A percentile compares a stretch with the other conserved stretches of the same genome.
These are phyloP conservation scores for Phytophthora capsici DNA, from an alignment of 352 stramenopile species.

Conservation along the genomic window DNA sequence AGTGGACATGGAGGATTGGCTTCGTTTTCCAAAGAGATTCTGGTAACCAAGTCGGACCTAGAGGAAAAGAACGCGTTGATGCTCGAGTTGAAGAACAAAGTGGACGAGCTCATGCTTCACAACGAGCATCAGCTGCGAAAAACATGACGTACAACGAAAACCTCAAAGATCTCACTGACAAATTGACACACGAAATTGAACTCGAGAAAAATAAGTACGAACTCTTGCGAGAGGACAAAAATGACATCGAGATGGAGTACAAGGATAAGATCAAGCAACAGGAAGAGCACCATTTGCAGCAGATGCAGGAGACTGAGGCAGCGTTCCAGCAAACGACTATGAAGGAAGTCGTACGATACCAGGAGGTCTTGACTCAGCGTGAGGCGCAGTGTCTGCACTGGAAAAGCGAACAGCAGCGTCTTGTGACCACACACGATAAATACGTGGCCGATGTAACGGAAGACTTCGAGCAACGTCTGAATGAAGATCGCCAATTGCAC, in stretches of 20 bases:
- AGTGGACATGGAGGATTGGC: slow-evolving; percentile 25
- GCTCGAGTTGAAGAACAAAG: slow-evolving; percentile 94
- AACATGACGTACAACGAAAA: slow-evolving; percentile 96
- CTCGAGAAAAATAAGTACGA: slow-evolving; percentile 93
- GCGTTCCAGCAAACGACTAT: slow-evolving; percentile 94
- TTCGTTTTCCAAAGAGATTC: slow-evolving; percentile 76
- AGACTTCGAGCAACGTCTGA: slow-evolving; percentile 92
- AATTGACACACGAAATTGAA: slow-evolving; percentile 94
- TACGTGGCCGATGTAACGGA: slow-evolving; percentile 92
- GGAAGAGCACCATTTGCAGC: slow-evolving; percentile 91
- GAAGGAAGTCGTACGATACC: slow-evolving; percentile 92
- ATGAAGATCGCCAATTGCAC: slow-evolving; percentile 80
- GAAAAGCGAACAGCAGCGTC: slow-evolving; percentile 68
- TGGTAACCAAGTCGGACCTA: slow-evolving; percentile 92
- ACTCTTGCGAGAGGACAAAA: slow-evolving; percentile 91
- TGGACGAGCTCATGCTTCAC: slow-evolving; percentile 94
- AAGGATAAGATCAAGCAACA: slow-evolving; percentile 92
- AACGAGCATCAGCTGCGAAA: slow-evolving; percentile 95
- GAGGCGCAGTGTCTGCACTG: slow-evolving; percentile 82
- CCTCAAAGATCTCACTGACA: slow-evolving; percentile 93
- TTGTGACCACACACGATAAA: slow-evolving; percentile 72
- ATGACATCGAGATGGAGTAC: slow-evolving; percentile 93
- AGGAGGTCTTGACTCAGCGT: slow-evolving; percentile 85
- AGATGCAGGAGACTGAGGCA: slow-evolving; percentile 91
- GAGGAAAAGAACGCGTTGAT: slow-evolving; percentile 94